Percentiles rank a stretch among this genome's conserved stretches.
These are phyloP conservation scores for Discostella pseudostelligera DNA, from an alignment of 108 stramenopile genomes.

Conservation along the genomic window DNA sequence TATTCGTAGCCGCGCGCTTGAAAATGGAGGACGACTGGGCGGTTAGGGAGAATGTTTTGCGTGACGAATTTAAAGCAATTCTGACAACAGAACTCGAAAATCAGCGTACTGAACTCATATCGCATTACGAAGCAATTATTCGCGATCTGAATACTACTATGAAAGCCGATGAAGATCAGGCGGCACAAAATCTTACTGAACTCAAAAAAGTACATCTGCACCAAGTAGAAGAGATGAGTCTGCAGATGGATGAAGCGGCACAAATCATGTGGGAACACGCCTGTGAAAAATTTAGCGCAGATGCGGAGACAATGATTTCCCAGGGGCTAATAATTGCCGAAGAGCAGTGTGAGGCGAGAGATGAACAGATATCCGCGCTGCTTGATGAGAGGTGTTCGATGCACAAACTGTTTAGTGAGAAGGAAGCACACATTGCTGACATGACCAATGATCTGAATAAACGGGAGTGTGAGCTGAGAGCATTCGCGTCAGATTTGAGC, in stretches of 20 bases:
- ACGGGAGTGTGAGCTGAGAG: conserved; percentile 2
- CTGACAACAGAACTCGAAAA: conserved; percentile 8
- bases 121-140: conserved; percentile 47
- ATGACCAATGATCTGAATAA: conserved; percentile 4
- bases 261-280: conserved; percentile 20
- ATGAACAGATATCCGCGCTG: conserved; percentile 17
- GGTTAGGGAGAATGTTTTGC: conserved; percentile 7
- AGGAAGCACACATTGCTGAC: conserved; percentile 4
- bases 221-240: conserved; percentile 3
- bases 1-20: conserved; percentile 14
- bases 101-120: conserved; percentile 23
- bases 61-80: conserved; percentile 16
- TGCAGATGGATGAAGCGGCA: conserved; percentile 11
- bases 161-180: conserved; percentile 2
- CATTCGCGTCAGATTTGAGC: conserved; percentile 8
- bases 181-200: not conserved
- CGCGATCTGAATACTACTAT: conserved; percentile 26
- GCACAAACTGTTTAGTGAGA: conserved; percentile 15
- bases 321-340: conserved; percentile 8
- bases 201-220: conserved; percentile 13
- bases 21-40: conserved; percentile 13
- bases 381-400: conserved; percentile 7
- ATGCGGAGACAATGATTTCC: conserved; percentile 7
- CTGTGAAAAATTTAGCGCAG: conserved; percentile 1
- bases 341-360: conserved; percentile 20